Evolutionary conservation across 129 eudicot genomes (phyloP), one percentile per base, ranked within the genome.

Genomic region (Flaveria bidentis): DNA sequence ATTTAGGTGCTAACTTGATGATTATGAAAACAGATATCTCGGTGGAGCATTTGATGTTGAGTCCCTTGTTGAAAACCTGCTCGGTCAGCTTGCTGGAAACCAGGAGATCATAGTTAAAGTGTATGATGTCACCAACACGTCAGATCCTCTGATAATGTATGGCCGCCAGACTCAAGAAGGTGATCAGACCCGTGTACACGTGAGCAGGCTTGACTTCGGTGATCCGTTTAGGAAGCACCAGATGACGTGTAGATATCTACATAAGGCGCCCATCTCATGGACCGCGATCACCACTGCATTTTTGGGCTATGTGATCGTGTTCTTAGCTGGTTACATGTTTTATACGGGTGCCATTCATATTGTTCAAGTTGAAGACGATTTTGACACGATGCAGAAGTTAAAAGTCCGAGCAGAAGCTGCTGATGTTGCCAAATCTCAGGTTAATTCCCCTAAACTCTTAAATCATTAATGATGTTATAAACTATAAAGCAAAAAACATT

Each of bases 401-500:
- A 92, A 89, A 83, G 86, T 78, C 51, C 86, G 72, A 41, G 97
- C 97, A 36, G 97, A 92, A 81, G 97, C 97, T 62, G 97, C 96
- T 71, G 96, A 92, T 66, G 89, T 92, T 10, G 96, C 97, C 75
- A 92, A 92, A 84, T 89, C 97, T 46, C 97, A 84, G 93, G 97
- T 91, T 36, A 64, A 2, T 67, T 20, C 30, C 25, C 41, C 28
- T 20, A 17, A 17, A 15, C 10, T 3, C 39, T 44, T 18, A 47
- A 13, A 28, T 10, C 44, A 14, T 66, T 49, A 22, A 14, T 15
- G 22, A 15, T 44, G 3, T 62, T 76, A 47, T 3, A 30, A 3
- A 30, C 36, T 30, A 30, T 69, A 23, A 8, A 69, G 16, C 75
- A 47, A 13, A 26, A 41, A 41, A 0, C 41, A 6, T 51, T 9